Conservation (phyloP, 2,329 filamentous ascomycete species). For the Boeremia exigua region DNA sequence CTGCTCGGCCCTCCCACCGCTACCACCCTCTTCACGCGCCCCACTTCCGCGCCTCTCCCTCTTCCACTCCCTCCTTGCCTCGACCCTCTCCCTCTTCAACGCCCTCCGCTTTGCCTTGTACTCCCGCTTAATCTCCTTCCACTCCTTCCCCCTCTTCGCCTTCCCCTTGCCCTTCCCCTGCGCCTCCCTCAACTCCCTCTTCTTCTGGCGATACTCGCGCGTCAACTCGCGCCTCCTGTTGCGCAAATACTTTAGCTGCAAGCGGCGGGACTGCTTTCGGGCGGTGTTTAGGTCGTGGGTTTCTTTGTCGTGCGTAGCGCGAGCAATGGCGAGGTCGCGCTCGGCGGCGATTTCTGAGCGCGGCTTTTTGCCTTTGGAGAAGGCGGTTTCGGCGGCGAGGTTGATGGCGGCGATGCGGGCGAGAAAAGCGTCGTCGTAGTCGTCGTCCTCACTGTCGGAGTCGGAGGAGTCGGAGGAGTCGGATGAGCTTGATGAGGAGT, state of each 20-base stretch:
- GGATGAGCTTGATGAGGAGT: constrained; percentile 31
- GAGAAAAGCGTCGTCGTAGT: constrained; percentile 16
- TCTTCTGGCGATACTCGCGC: constrained; percentile 22
- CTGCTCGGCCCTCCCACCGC: constrained; percentile 11
- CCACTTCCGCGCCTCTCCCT: constrained; percentile 15
- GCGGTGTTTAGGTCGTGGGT: constrained; percentile 26
- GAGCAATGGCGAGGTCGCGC: constrained; percentile 33
- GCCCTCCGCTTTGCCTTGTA: constrained; percentile 31
- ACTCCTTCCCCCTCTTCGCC: constrained; percentile 30
- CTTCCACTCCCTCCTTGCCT: constrained; percentile 26
- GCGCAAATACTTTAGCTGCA: constrained; percentile 15
- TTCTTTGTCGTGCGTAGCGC: constrained; percentile 28
- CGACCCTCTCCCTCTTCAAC: constrained; percentile 22
- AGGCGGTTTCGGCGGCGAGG: constrained; percentile 19
- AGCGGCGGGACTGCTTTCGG: constrained; percentile 25
- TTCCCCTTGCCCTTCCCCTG: constrained; percentile 27
- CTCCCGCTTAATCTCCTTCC: constrained; percentile 31
- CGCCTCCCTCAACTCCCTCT: constrained; percentile 26
- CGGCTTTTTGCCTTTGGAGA: constrained; percentile 34
- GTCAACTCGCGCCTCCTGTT: constrained; percentile 23
- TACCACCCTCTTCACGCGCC: neutral
- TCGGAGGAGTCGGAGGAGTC: constrained; percentile 28
- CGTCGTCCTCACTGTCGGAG: constrained; percentile 21
- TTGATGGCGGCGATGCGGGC: constrained; percentile 34
- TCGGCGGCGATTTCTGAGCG: constrained; percentile 28